Conservation (phyloP, 225 moss, liverwort and hornwort genomes). For the Neckera pumila region DNA sequence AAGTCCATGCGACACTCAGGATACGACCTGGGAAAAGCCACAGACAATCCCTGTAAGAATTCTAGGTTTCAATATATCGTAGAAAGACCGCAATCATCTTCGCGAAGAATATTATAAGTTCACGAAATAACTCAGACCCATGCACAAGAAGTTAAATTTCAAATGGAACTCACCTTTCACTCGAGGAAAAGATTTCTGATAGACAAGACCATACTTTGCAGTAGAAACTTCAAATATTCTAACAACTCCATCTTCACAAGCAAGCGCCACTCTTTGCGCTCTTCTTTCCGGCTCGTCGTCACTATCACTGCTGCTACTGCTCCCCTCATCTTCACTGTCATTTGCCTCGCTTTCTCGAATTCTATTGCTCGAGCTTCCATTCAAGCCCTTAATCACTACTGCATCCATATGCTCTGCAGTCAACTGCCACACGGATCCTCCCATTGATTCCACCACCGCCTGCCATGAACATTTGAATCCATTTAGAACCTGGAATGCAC, state of each 20-base stretch:
- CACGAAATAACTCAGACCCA: neutral
- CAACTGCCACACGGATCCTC: conserved; percentile 95
- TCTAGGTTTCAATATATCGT: neutral
- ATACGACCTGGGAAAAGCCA: conserved; percentile 51
- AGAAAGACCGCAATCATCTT: neutral
- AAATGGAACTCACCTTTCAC: conserved; percentile 46
- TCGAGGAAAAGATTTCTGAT: conserved; percentile 74
- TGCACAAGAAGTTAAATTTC: neutral
- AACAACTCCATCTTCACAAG: conserved; percentile 88
- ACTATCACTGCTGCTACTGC: conserved; percentile 42
- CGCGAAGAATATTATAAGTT: neutral
- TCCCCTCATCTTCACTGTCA: conserved; percentile 42
- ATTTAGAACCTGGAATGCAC: neutral
- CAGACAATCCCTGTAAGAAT: neutral
- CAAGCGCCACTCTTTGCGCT: conserved; percentile 80
- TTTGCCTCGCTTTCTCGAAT: conserved; percentile 18
- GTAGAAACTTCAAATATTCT: conserved; percentile 67
- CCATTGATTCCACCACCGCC: conserved; percentile 74
- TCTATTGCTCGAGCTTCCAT: conserved; percentile 4
- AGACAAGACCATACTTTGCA: conserved; percentile 50
- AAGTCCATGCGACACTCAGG: conserved; percentile 82
- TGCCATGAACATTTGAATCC: conserved; percentile 8
- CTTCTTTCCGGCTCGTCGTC: conserved; percentile 19
- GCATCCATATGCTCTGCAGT: conserved; percentile 47
- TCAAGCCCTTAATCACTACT: neutral